These are phyloP conservation scores for Backusella morwellensis DNA, from an alignment of 192 early-diverging fungal genomes.

Conservation along the genomic window DNA sequence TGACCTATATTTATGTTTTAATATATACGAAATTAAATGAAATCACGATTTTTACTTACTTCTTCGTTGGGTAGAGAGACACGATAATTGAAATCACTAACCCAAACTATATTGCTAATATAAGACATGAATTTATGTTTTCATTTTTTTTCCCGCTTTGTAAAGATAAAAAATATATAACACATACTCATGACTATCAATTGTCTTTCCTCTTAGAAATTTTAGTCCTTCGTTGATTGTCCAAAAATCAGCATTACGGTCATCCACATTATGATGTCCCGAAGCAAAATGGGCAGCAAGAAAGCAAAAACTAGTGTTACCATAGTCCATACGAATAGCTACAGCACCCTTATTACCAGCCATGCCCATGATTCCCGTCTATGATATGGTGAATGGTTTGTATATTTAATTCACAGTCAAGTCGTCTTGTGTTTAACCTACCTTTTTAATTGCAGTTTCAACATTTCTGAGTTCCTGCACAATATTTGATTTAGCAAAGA, in stretches of 20 bases:
- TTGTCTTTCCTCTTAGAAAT: slow-evolving; percentile 67
- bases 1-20: slow-evolving; percentile 31
- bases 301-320: slow-evolving; percentile 88
- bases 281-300: slow-evolving; percentile 94
- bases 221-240: slow-evolving; percentile 72
- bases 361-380: slow-evolving; percentile 94
- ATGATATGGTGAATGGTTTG: neutral
- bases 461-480: slow-evolving; percentile 75
- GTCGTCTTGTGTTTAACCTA: neutral
- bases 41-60: slow-evolving; percentile 26
- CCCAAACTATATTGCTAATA: slow-evolving; percentile 67
- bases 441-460: slow-evolving; percentile 82
- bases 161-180: neutral
- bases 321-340: slow-evolving; percentile 80
- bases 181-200: slow-evolving; percentile 79
- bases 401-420: neutral
- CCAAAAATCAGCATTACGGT: slow-evolving; percentile 83
- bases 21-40: neutral
- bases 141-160: neutral
- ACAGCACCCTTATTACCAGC: slow-evolving; percentile 98
- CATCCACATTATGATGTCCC: slow-evolving; percentile 68
- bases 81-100: slow-evolving; percentile 95
- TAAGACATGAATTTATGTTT: neutral
- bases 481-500: slow-evolving; percentile 75
- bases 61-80: slow-evolving; percentile 75